Evolutionary conservation across 129 eudicot genomes (phyloP), one percentile per base, ranked within the genome.

Genomic region (Erigeron canadensis): DNA sequence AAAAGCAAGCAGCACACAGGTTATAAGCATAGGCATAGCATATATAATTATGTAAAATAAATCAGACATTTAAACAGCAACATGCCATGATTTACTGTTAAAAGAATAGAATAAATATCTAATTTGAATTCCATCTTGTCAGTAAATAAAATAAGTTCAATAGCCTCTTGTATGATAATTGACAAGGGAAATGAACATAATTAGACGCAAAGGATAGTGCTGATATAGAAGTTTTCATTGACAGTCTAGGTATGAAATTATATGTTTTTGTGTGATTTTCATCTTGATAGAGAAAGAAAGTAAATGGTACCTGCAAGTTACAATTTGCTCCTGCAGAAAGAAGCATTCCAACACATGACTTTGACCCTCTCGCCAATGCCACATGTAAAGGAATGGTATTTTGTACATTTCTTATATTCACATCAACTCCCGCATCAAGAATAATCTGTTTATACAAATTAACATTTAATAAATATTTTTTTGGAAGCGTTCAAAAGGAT

Each of bases 321-420:
- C 96, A 90, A 69, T 94, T 85, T 57, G 99, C 99, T 57, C 99
- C 99, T 18, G 96, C 89, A 58, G 99, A 90, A 63, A 94, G 80
- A 81, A 94, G 99, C 82, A 87, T 81, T 56, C 91, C 99, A 71
- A 94, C 94, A 79, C 97, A 90, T 73, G 97, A 90, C 23, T 94
- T 94, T 81, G 99, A 87, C 73, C 99, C 99, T 86, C 97, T 85
- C 54, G 96, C 94, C 82, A 94, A 84, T 9, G 99, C 97, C 77
- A 94, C 92, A 67, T 94, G 99, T 64, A 94, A 86, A 77, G 99
- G 97, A 79, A 94, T 90, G 7, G 97, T 90, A 69, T 94, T 94
- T 70, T 89, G 95, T 78, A 73, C 81, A 77, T 84, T 90, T 73
- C 93, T 88, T 71, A 84, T 79, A 62, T 94, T 94, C 40, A 94